A percentile compares a stretch with the other conserved stretches of the same genome.
phyloP scores from a whole-genome alignment of 2,329 filamentous ascomycete genomes.

The Aspergillus sp. region DNA sequence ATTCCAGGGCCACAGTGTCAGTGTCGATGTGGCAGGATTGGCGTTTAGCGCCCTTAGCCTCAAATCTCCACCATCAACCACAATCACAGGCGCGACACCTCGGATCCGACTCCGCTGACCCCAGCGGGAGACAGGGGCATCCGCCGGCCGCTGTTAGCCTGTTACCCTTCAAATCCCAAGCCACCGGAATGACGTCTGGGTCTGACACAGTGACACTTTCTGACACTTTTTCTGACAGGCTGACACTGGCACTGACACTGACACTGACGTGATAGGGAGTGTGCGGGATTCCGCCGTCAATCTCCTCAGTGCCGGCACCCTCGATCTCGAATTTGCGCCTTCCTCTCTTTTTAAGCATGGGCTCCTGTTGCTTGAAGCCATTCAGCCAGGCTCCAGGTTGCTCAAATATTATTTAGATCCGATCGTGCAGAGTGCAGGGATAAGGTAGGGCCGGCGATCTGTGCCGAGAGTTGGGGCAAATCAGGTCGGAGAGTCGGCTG shows the following conservation, averaged over 20 bases:
- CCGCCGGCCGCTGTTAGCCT: neutral
- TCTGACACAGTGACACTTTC: neutral
- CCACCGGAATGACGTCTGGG: neutral
- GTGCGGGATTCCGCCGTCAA: neutral
- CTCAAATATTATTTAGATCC: neutral
- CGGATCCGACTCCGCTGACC: neutral
- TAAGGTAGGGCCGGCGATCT: constrained; percentile 13
- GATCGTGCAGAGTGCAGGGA: constrained; percentile 17
- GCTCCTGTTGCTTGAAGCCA: too few species aligned
- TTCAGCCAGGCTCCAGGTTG: too few species aligned
- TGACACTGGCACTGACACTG: neutral
- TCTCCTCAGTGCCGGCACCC: neutral
- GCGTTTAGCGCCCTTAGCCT: neutral
- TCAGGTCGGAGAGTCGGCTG: neutral
- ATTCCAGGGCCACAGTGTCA: neutral
- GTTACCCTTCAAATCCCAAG: neutral
- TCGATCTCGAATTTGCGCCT: neutral
- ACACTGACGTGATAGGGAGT: neutral
- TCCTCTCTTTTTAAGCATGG: neutral
- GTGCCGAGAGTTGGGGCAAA: constrained; percentile 8
- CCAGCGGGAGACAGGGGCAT: neutral
- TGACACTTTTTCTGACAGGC: constrained; percentile 8
- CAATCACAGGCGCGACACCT: constrained; percentile 3
- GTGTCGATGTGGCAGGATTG: neutral
- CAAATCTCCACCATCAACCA: neutral